Conservation (phyloP, 495 filamentous ascomycete genomes). For the Opeltia flavorubescens region DNA sequence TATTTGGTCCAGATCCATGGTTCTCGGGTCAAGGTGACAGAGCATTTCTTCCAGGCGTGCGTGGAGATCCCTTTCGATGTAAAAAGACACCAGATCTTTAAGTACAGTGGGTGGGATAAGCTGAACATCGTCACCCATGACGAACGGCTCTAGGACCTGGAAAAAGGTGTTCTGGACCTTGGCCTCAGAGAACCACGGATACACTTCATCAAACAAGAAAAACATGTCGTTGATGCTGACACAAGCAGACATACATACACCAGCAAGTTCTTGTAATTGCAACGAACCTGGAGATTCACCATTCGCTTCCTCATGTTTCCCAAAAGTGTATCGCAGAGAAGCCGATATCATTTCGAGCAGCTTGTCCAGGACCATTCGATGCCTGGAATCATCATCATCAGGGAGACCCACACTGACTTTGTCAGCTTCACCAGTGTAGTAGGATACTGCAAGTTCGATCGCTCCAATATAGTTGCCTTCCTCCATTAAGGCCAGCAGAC, state of each 20-base stretch:
- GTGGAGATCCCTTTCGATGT: conserved; percentile 54
- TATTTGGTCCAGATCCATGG: conserved; percentile 87
- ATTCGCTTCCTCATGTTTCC: conserved; percentile 35
- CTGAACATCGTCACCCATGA: conserved; percentile 62
- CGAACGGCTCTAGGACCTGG: conserved; percentile 71
- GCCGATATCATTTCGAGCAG: conserved; percentile 89
- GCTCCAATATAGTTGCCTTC: conserved; percentile 85
- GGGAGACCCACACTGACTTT: conserved; percentile 88
- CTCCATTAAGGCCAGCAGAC: conserved; percentile 90
- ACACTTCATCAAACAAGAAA: conserved; percentile 84
- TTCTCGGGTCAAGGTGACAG: conserved; percentile 77
- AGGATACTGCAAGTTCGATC: conserved; percentile 77
- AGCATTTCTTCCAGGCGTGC: conserved; percentile 84
- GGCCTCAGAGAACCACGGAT: conserved; percentile 73
- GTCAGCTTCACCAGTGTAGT: conserved; percentile 76
- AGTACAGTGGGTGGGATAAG: conserved; percentile 69
- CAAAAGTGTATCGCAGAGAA: conserved; percentile 81
- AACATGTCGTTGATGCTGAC: conserved; percentile 58
- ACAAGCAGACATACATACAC: conserved; percentile 71
- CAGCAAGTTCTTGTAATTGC: conserved; percentile 64
- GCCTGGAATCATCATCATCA: conserved; percentile 62
- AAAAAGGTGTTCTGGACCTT: conserved; percentile 63
- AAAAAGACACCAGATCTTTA: conserved; percentile 73
- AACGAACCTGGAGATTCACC: conserved; percentile 34
- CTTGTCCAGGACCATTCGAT: conserved; percentile 74